Conservation (phyloP, 2,329 filamentous ascomycete species). For the Sporothrix schenckii region DNA sequence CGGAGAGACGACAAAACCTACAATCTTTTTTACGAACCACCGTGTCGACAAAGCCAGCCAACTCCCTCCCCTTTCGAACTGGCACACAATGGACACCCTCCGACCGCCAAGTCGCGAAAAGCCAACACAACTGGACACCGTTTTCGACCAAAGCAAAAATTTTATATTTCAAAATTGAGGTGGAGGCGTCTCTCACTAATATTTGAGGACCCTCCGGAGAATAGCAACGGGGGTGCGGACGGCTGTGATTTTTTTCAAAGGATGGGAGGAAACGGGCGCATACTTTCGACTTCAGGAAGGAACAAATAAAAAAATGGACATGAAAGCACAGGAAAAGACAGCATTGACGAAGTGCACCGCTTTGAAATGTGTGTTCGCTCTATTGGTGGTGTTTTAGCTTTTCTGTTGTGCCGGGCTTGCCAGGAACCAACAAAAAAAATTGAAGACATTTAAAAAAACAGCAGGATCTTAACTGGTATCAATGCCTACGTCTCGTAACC, state of each 20-base stretch:
- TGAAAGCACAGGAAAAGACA: neutral
- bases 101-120: neutral
- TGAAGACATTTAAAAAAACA: slow-evolving; percentile 20
- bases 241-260: slow-evolving; percentile 17
- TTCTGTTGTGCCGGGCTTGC: slow-evolving; percentile 25
- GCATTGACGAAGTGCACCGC: neutral
- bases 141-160: neutral
- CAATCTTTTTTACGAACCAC: slow-evolving; percentile 1
- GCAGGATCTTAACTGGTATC: neutral
- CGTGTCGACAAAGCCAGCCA: neutral
- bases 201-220: neutral
- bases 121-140: neutral
- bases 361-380: slow-evolving; percentile 5
- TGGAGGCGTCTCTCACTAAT: neutral
- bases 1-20: neutral
- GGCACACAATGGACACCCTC: neutral
- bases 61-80: neutral
- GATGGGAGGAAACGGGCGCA: slow-evolving; percentile 26
- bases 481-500: neutral
- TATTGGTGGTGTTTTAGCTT: neutral
- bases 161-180: slow-evolving; percentile 7
- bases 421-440: slow-evolving; percentile 26
- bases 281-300: slow-evolving; percentile 17
- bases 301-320: slow-evolving; percentile 11
- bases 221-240: slow-evolving; percentile 10